A percentile compares a stretch with the other conserved stretches of the same genome.
These are phyloP conservation scores for Chenopodium formosanum DNA, from an alignment of 148 eudicot species.

Conservation along the genomic window DNA sequence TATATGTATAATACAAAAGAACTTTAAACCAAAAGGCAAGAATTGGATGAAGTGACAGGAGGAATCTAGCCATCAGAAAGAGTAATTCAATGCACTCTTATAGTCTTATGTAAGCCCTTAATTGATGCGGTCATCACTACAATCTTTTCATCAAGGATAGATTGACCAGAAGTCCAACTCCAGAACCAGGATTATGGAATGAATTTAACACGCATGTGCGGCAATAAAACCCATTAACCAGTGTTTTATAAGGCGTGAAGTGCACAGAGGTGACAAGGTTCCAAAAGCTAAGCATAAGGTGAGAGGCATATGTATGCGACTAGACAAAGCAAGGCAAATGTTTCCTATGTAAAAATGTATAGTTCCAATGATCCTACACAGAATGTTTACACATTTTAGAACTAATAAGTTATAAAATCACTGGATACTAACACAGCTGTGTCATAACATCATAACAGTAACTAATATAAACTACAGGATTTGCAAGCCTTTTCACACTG, in stretches of 20 bases:
- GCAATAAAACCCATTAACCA: background rate
- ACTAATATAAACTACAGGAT: background rate
- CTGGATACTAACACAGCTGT: background rate
- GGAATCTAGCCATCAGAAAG: background rate
- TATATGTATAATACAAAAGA: background rate
- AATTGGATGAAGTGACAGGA: background rate
- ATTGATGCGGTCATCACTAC: background rate
- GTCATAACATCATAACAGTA: background rate
- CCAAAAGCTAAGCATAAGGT: background rate
- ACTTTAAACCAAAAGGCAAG: background rate
- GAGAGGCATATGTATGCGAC: background rate
- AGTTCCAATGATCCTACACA: background rate
- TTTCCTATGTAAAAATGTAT: background rate
- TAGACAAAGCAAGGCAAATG: background rate
- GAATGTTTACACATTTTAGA: background rate
- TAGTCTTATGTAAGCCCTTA: background rate
- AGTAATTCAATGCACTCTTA: background rate
- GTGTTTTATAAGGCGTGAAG: background rate
- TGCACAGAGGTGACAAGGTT: background rate
- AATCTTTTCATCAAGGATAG: background rate
- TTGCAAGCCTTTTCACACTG: background rate
- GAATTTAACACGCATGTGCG: too few species aligned
- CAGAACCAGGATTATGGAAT: background rate
- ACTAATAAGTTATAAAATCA: background rate
- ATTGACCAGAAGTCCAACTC: too few species aligned